Base-by-base conservation (phyloP, 148 eudicot species). In the Tetragonia tetragonoides region DNA sequence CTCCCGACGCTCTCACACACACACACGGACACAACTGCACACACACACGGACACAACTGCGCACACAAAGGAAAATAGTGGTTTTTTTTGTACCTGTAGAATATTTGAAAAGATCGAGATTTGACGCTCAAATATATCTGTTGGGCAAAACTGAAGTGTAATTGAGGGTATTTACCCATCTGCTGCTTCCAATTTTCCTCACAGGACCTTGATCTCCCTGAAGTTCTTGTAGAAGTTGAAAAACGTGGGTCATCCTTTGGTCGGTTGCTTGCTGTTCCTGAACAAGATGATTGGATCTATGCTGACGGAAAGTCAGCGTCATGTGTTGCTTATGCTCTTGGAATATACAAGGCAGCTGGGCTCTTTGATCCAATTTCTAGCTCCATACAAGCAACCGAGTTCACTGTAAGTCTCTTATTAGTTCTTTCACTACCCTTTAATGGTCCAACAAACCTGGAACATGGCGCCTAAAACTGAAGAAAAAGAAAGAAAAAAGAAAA, bases 231-330 rank as follows among this genome's bases (percentile, higher is more conserved):
- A 20, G 98, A 95, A 89, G 88, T 88, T 77, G 99, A 90, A 78
- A 93, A 81, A 68, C 97, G 92, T 39, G 95, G 98, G 39, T 87
- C 89, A 61, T 90, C 98, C 73, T 95, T 95, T 75, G 99, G 81
- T 82, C 56, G 84, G 69, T 82, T 95, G 87, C 84, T 95, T 85
- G 72, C 91, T 1, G 79, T 95, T 73, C 98, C 99, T 0, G 98
- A 95, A 81, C 89, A 87, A 79, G 99, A 95, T 79, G 89, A 91
- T 84, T 95, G 99, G 99, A 76, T 87, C 10, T 95, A 95, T 80
- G 82, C 72, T 56, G 99, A 95, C 78, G 98, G 99, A 72, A 92
- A 85, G 75, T 95, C 98, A 66, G 82, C 90, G 66, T 95, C 99
- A 28, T 95, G 99, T 79, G 85, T 95, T 78, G 98, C 92, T 77